Conservation (phyloP, 768 basidiomycete genomes). For the Termitomyces sp. region DNA sequence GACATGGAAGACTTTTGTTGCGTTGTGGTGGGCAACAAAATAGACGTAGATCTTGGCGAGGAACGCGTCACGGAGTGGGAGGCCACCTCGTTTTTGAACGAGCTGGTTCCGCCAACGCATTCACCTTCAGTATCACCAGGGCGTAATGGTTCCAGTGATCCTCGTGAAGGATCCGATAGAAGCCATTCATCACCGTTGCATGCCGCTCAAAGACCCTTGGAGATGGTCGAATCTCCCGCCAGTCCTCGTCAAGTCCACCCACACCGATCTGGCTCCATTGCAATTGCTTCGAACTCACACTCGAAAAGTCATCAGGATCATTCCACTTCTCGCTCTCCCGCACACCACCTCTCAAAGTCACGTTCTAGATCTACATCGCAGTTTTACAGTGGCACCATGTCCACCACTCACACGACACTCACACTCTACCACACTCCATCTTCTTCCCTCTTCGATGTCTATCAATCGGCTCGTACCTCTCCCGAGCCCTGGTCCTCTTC, state of each 20-base stretch:
- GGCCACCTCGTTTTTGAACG: conserved; percentile 49
- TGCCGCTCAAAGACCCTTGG: conserved; percentile 15
- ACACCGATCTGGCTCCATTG: conserved; percentile 16
- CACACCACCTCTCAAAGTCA: conserved; percentile 29
- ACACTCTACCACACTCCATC: conserved; percentile 76
- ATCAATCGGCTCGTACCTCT: conserved; percentile 56
- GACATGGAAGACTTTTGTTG: conserved; percentile 62
- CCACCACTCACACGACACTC: conserved; percentile 50
- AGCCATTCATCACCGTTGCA: conserved; percentile 18
- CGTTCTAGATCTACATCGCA: conserved; percentile 41
- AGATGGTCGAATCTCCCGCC: conserved; percentile 9
- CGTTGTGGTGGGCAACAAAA: conserved; percentile 78
- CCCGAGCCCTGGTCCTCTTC: conserved; percentile 34
- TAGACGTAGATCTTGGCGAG: conserved; percentile 41
- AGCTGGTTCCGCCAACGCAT: conserved; percentile 43
- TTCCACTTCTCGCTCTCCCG: conserved; percentile 23
- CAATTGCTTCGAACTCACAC: conserved; percentile 23
- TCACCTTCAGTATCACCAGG: conserved; percentile 13
- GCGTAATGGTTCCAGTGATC: neutral
- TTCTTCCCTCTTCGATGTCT: conserved; percentile 67
- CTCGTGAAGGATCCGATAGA: neutral
- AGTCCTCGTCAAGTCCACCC: neutral
- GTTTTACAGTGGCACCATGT: conserved; percentile 44
- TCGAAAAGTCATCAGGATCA: conserved; percentile 14
- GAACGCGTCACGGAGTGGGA: conserved; percentile 31